These are phyloP conservation scores for Ustilago trichophora DNA, from an alignment of 1,284 basidiomycete species.

Conservation along the genomic window DNA sequence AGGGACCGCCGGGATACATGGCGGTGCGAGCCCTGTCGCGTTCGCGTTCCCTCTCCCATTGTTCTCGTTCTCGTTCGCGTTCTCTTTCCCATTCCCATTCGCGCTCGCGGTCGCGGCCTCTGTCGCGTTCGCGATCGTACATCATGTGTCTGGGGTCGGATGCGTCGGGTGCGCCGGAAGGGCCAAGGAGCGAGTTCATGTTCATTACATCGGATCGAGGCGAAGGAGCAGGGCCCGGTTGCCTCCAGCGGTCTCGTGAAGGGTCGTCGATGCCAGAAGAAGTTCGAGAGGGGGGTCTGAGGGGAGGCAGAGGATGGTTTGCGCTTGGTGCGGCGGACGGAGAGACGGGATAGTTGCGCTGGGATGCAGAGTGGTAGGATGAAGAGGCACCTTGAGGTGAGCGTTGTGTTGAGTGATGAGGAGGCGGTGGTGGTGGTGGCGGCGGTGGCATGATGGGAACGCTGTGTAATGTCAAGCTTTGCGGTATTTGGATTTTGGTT, in stretches of 20 bases:
- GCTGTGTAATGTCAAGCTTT: no score
- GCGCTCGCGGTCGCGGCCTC: constrained; percentile 32
- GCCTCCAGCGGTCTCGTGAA: constrained; percentile 34
- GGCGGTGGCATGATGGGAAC: constrained; percentile 17
- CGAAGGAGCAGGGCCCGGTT: constrained; percentile 10
- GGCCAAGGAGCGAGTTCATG: constrained; percentile 56
- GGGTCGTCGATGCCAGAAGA: constrained; percentile 29
- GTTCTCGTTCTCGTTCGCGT: constrained; percentile 26
- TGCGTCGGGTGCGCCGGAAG: constrained; percentile 15
- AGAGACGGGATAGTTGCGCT: constrained; percentile 25
- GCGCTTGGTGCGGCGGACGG: constrained; percentile 10
- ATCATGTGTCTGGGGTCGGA: constrained; percentile 26
- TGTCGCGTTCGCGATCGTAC: constrained; percentile 32
- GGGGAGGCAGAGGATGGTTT: constrained; percentile 24
- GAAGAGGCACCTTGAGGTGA: constrained; percentile 31
- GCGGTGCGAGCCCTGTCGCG: constrained; percentile 19
- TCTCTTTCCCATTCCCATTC: constrained; percentile 23
- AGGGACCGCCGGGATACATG: constrained; percentile 23
- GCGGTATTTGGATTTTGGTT: no score
- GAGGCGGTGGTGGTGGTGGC: background rate
- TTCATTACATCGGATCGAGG: constrained; percentile 52
- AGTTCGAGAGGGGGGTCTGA: constrained; percentile 31
- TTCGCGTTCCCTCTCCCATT: constrained; percentile 28
- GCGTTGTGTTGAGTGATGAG: constrained; percentile 12
- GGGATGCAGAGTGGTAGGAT: constrained; percentile 15